phyloP scores from a whole-genome alignment of 2,329 filamentous ascomycete species.

The Pseudocercospora ulei region DNA sequence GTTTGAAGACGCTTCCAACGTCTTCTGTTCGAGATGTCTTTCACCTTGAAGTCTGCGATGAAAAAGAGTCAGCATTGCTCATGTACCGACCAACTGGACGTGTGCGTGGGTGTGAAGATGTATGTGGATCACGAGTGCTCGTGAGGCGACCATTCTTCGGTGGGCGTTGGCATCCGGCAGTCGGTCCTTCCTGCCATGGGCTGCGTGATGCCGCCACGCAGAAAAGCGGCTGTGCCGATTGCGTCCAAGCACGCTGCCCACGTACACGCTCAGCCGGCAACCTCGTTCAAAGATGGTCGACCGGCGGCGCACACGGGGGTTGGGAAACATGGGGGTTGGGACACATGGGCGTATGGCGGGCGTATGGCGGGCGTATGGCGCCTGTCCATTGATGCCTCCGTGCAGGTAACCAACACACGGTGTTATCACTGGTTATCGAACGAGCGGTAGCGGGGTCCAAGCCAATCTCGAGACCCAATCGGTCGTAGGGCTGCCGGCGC shows the following conservation, averaged over 20 bases:
- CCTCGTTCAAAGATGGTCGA: neutral
- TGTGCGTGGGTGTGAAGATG: constrained; percentile 3
- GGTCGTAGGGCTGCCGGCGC: constrained; percentile 1
- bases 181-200: constrained; percentile 7
- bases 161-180: constrained; percentile 11
- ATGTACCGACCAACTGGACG: constrained; percentile 4
- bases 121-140: constrained; percentile 8
- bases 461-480: constrained; percentile 5
- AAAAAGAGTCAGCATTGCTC: constrained; percentile 17
- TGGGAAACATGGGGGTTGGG: too few relatives aligned
- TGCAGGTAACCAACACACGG: neutral
- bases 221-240: constrained; percentile 18
- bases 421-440: constrained; percentile 2
- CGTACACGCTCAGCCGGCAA: constrained; percentile 3
- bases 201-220: constrained; percentile 13
- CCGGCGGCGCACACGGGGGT: too few relatives aligned
- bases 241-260: constrained; percentile 11
- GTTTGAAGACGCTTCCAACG: constrained; percentile 51
- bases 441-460: constrained; percentile 1
- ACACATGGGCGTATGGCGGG: too few relatives aligned
- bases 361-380: constrained; percentile 2
- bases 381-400: neutral
- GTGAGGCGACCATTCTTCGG: constrained; percentile 5
- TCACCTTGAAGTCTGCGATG: constrained; percentile 49
- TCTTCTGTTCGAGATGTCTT: constrained; percentile 49